Percentiles rank a stretch among this genome's conserved stretches.
Evolutionary conservation across 495 filamentous ascomycete species (phyloP).

Genomic region (Rhizodiscina lignyota): DNA sequence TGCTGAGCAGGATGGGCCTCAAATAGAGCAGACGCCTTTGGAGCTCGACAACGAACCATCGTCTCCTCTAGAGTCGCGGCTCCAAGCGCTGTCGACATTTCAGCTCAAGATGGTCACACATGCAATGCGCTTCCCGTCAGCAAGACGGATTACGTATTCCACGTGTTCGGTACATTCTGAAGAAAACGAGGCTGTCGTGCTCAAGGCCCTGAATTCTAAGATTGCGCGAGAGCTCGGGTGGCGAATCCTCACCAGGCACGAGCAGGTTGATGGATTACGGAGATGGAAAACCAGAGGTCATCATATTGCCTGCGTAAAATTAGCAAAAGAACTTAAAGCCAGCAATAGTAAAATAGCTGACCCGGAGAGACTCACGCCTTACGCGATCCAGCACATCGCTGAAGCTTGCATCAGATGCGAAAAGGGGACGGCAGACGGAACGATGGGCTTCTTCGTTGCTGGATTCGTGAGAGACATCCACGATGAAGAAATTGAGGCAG

Average conservation of each 20-base stretch:
- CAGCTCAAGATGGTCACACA: conserved; percentile 20
- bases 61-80: conserved; percentile 33
- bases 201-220: conserved; percentile 44
- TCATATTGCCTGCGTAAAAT: conserved; percentile 7
- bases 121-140: conserved; percentile 68
- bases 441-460: conserved; percentile 58
- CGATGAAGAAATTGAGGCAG: too few species aligned
- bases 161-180: conserved; percentile 76
- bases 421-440: conserved; percentile 62
- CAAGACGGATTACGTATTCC: conserved; percentile 65
- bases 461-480: conserved; percentile 34
- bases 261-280: conserved; percentile 54
- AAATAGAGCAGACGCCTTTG: too few species aligned
- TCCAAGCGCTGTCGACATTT: conserved; percentile 34
- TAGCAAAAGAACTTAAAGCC: conserved; percentile 6
- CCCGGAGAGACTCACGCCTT: neutral
- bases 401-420: conserved; percentile 70
- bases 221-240: conserved; percentile 56
- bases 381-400: conserved; percentile 27
- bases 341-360: conserved; percentile 23
- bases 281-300: conserved; percentile 55
- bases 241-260: conserved; percentile 49
- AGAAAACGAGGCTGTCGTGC: conserved; percentile 80
- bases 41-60: too few species aligned
- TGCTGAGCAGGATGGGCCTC: too few species aligned